Base-by-base conservation (phyloP, 139 green algal species). In the Auxenochlorella protothecoides region DNA sequence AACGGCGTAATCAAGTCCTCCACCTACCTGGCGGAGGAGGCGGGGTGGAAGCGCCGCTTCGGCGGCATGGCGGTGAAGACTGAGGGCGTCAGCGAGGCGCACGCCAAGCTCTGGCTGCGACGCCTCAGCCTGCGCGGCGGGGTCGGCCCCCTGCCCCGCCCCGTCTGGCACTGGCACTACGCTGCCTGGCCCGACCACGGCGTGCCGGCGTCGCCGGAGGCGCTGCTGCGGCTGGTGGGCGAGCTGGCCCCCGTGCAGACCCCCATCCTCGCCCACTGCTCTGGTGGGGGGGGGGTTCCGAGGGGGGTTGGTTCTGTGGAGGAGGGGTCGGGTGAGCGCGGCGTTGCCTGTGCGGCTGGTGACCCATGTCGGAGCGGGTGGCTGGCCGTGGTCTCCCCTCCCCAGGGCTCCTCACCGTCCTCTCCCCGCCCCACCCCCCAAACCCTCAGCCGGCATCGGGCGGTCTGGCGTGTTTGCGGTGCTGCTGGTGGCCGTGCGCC, bases 391-490 rank as follows among this genome's bases (percentile, higher is more conserved):
- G 53, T 52, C 11, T 9, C 10, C 15, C 54, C n/a, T 14, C 55
- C n/a, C 10, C 53, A 8, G 4, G 4, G 7, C 53, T 54, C 6
- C 15, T 64, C 67, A 71, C n/a, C 13, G n/a, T 55, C 14, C 55
- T 27, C 66, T 11, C 53, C 11, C 55, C 54, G 5, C 51, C 15
- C 69, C 51, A 15, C 12, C 54, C 5, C 63, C 56, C 53, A 16
- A 66, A 52, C 44, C 52, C n/a, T 67, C 57, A 68, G 92, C 92
- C 4, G 92, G 92, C 73, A 94, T 97, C 57, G 91, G 91, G 6
- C 76, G 91, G 6, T 93, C 91, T 4, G 92, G 92, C 56, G 88
- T 89, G 2, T 94, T 96, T 69, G 87, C 84, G 59, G 87, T 83
- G 9, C 76, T 97, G n/a, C 87, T 96, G 76, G 81, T 93, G 0